Evolutionary conservation across 2,329 filamentous ascomycete genomes (phyloP).

Genomic region (Fusarium sp.): DNA sequence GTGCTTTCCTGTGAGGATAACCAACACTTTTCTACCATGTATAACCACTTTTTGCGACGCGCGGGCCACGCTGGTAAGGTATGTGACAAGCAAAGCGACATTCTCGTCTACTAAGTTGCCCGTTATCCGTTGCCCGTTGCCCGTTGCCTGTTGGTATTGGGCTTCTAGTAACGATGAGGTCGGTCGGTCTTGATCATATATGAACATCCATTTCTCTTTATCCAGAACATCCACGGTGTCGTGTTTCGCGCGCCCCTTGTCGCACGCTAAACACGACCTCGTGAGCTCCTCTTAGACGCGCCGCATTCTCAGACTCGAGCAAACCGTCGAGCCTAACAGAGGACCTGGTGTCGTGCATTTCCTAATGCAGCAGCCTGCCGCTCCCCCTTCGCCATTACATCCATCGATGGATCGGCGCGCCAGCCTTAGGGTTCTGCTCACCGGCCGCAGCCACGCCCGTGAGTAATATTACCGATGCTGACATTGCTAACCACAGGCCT

Average conservation of each 20-base stretch:
- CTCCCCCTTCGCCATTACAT: conserved; percentile 41
- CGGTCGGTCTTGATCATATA: conserved; percentile 16
- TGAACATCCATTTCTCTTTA: conserved; percentile 6
- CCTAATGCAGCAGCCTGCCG: conserved; percentile 41
- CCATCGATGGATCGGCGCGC: conserved; percentile 41
- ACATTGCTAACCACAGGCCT: conserved; percentile 17
- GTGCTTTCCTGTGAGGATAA: neutral
- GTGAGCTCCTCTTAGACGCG: conserved; percentile 38
- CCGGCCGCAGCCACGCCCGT: conserved; percentile 41
- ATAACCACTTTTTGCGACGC: conserved; percentile 11
- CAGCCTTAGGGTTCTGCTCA: conserved; percentile 37
- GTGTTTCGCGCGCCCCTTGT: conserved; percentile 21
- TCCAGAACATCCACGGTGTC: conserved; percentile 8
- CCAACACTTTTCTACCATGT: neutral
- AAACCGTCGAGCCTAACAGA: conserved; percentile 32
- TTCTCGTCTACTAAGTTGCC: conserved; percentile 1
- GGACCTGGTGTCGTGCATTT: conserved; percentile 40
- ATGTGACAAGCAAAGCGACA: conserved; percentile 18
- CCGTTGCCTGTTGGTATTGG: neutral
- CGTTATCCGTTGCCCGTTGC: neutral
- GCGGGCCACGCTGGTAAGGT: conserved; percentile 25
- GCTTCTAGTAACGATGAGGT: conserved; percentile 19
- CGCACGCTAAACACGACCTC: conserved; percentile 41
- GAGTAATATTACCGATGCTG: conserved; percentile 39
- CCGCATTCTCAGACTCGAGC: conserved; percentile 34